Base-by-base conservation (phyloP, 192 early-diverging fungal species). In the Coemansia sp. region DNA sequence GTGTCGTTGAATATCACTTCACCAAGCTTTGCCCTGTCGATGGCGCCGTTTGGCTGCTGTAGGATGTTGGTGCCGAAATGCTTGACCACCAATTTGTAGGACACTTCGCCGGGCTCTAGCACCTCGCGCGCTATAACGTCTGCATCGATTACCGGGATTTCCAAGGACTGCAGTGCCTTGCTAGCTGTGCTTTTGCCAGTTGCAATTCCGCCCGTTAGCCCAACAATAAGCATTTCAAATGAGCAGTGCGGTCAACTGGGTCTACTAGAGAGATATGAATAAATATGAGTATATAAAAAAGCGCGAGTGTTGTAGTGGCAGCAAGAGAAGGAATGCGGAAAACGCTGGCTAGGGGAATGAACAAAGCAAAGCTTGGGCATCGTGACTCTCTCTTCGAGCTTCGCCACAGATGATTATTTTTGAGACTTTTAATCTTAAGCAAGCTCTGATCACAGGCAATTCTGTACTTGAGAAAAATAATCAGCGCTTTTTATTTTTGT, bases 191-290 rank as follows among this genome's bases (percentile, higher is more conserved):
- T 91, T 77, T 98, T 98, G 58, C 90, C 90, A 11, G 90, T 87
- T 27, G 94, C 91, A 52, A 99, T 99, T 27, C 95, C 94, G 56
- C 97, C 97, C 9, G 97, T 98, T 39, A 98, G 82, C 11, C 96
- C 96, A 35, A 97, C 72, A 23, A 98, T 72, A 53, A 89, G 87
- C 96, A 98, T 98, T 55, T 45, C 35, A 49, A 22, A 39, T 18
- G 42, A 56, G 55, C 19, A 30, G 57, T 28, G 19, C 19, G 13
- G 36, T n/a, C n/a, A n/a, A n/a, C n/a, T n/a, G n/a, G n/a, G n/a
- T n/a, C n/a, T n/a, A n/a, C n/a, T n/a, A 19, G 14, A 11, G 2
- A 46, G 3, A 46, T 46, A 46, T n/a, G 11, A 6, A 46, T 46
- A 19, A 46, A n/a, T 46, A n/a, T 46, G 14, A n/a, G 4, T 46